phyloP scores from a whole-genome alignment of 2,329 filamentous ascomycete genomes.

The Cladophialophora chaetospira region DNA sequence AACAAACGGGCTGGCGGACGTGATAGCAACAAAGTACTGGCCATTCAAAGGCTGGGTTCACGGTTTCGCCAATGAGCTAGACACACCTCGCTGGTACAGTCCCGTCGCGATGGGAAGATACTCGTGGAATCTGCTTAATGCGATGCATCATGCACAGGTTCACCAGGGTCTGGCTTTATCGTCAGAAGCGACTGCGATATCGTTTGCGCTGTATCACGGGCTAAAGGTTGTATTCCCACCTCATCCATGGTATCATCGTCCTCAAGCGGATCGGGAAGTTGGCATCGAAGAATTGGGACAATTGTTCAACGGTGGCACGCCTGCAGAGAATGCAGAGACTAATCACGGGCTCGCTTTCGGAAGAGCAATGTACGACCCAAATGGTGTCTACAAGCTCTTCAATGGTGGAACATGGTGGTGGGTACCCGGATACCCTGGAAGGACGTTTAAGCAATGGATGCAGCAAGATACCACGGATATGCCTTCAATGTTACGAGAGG shows the following conservation, averaged over 20 bases:
- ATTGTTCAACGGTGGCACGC: slow-evolving; percentile 72
- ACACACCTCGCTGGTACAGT: slow-evolving; percentile 63
- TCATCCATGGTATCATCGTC: slow-evolving; percentile 44
- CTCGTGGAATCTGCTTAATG: slow-evolving; percentile 58
- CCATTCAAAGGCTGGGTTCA: slow-evolving; percentile 65
- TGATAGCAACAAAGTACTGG: slow-evolving; percentile 67
- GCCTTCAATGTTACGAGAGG: slow-evolving; percentile 56
- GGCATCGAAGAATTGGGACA: slow-evolving; percentile 73
- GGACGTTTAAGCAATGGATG: slow-evolving; percentile 82
- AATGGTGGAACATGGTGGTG: slow-evolving; percentile 89
- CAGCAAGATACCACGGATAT: slow-evolving; percentile 76
- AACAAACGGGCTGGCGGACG: slow-evolving; percentile 74
- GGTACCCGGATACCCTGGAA: slow-evolving; percentile 76
- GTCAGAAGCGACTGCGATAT: slow-evolving; percentile 74
- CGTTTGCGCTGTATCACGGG: slow-evolving; percentile 70
- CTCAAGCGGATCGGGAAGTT: slow-evolving; percentile 75
- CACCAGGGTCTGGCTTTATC: slow-evolving; percentile 66
- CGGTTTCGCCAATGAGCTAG: slow-evolving; percentile 62
- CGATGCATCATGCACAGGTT: slow-evolving; percentile 14
- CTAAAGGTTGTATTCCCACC: slow-evolving; percentile 71
- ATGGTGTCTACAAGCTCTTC: slow-evolving; percentile 47
- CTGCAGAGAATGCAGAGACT: slow-evolving; percentile 24
- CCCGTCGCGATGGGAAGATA: slow-evolving; percentile 72
- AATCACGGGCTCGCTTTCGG: slow-evolving; percentile 73
- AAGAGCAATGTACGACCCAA: slow-evolving; percentile 76